Conservation (phyloP, 352 stramenopile genomes). For the Discostella stelligera region DNA sequence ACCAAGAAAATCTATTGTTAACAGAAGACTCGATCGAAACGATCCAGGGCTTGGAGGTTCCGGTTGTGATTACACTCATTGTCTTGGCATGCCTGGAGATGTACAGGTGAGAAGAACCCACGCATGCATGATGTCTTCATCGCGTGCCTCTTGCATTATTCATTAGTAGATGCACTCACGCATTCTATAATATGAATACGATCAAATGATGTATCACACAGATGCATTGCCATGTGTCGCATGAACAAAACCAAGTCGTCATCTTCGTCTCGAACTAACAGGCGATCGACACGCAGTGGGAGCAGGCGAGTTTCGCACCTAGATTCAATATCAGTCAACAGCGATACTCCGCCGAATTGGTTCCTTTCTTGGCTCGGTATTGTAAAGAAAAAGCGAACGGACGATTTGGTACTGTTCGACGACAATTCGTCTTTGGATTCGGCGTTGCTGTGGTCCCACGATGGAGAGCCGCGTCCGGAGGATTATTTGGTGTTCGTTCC, state of each 20-base stretch:
- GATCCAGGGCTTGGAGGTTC: constrained; percentile 31
- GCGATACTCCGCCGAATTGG: constrained; percentile 10
- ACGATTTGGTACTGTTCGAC: constrained; percentile 54
- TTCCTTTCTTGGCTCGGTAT: constrained; percentile 28
- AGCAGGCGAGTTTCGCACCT: not conserved
- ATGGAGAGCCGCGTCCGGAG: constrained; percentile 35
- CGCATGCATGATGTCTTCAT: not conserved
- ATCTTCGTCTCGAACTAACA: not conserved
- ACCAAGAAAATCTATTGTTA: constrained; percentile 28
- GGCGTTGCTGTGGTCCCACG: constrained; percentile 44
- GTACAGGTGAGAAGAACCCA: constrained; percentile 22
- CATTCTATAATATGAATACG: constrained; percentile 8
- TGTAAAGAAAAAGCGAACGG: constrained; percentile 32
- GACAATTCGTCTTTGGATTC: constrained; percentile 55
- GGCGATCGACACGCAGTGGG: not conserved
- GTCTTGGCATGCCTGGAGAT: constrained; percentile 28
- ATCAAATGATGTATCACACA: constrained; percentile 6
- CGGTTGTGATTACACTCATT: constrained; percentile 27
- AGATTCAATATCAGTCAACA: not conserved
- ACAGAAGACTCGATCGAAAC: constrained; percentile 21
- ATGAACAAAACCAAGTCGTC: constrained; percentile 22
- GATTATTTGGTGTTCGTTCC: constrained; percentile 53
- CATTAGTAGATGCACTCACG: not conserved
- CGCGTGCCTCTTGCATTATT: not conserved
- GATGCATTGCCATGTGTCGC: constrained; percentile 27